These are phyloP conservation scores for Rhodamnia rubescens DNA, from an alignment of 345 rosid species.

Conservation along the genomic window DNA sequence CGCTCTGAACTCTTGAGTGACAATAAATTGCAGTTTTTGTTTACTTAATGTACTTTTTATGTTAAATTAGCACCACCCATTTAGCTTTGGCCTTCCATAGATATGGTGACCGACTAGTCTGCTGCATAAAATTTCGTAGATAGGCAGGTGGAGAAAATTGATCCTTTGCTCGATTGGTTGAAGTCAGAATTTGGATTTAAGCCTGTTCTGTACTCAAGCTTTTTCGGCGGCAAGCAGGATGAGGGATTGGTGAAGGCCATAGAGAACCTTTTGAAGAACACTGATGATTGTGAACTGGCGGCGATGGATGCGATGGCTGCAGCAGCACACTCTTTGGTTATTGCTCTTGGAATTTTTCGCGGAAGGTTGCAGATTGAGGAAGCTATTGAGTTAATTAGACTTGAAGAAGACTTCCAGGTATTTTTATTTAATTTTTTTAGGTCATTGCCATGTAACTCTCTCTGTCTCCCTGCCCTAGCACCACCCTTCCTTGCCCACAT, in stretches of 20 bases:
- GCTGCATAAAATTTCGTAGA: conserved; percentile 23
- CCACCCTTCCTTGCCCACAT: not conserved
- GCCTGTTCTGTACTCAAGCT: conserved; percentile 64
- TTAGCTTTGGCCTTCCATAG: not conserved
- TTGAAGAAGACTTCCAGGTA: conserved; percentile 98
- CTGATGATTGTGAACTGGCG: conserved; percentile 75
- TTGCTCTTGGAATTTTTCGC: conserved; percentile 51
- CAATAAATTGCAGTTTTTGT: not conserved
- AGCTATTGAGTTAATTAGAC: conserved; percentile 75
- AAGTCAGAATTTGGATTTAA: conserved; percentile 71
- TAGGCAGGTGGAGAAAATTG: conserved; percentile 68
- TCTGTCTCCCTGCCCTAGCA: not conserved
- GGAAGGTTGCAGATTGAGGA: conserved; percentile 80
- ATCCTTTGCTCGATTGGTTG: conserved; percentile 81
- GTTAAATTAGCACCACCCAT: not conserved
- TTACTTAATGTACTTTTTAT: not conserved
- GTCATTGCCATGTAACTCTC: not conserved
- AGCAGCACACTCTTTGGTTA: conserved; percentile 69
- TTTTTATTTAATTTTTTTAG: not conserved
- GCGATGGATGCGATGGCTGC: conserved; percentile 84
- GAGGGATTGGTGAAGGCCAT: conserved; percentile 63
- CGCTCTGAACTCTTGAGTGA: not conserved
- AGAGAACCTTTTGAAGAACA: conserved; percentile 48
- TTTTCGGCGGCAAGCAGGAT: conserved; percentile 85
- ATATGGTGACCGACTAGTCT: not conserved